phyloP scores from a whole-genome alignment of 805 yeast genomes.

The Vanderwaltozyma polyspora region DNA sequence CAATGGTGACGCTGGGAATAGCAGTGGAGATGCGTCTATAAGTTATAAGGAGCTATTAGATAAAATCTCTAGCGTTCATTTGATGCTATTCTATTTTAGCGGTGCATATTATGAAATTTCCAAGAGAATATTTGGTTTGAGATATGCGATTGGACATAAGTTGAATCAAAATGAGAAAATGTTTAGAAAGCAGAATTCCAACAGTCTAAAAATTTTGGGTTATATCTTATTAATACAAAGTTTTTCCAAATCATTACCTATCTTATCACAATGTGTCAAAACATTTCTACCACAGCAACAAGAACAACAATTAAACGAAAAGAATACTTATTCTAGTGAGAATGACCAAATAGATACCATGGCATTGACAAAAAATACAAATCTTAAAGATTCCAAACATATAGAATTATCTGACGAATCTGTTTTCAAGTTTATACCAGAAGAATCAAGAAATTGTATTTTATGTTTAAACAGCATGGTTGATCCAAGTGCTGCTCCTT shows the following conservation, averaged over 20 bases:
- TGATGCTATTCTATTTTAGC: slow-evolving; percentile 70
- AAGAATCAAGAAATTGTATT: slow-evolving; percentile 64
- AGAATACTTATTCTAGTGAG: background rate
- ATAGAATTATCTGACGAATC: slow-evolving; percentile 48
- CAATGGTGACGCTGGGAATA: background rate
- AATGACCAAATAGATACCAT: background rate
- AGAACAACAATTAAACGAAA: background rate
- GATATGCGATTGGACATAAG: slow-evolving; percentile 66
- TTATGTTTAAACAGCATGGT: slow-evolving; percentile 71
- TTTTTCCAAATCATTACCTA: slow-evolving; percentile 27
- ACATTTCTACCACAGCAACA: too few species aligned
- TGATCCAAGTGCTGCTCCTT: slow-evolving; percentile 74
- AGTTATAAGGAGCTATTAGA: slow-evolving; percentile 36
- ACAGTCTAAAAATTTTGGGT: slow-evolving; percentile 66
- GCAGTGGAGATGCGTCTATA: background rate
- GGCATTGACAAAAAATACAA: slow-evolving; percentile 7
- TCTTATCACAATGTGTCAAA: background rate
- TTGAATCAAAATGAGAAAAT: slow-evolving; percentile 29
- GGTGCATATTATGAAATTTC: slow-evolving; percentile 75
- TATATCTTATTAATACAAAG: slow-evolving; percentile 45
- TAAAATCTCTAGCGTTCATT: slow-evolving; percentile 50
- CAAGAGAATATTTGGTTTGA: slow-evolving; percentile 65
- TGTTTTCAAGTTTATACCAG: slow-evolving; percentile 57
- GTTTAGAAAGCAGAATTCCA: slow-evolving; percentile 28
- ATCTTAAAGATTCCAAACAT: slow-evolving; percentile 3